These are phyloP conservation scores for Solanum paucissectum DNA, from an alignment of 257 asterid species.

Conservation along the genomic window DNA sequence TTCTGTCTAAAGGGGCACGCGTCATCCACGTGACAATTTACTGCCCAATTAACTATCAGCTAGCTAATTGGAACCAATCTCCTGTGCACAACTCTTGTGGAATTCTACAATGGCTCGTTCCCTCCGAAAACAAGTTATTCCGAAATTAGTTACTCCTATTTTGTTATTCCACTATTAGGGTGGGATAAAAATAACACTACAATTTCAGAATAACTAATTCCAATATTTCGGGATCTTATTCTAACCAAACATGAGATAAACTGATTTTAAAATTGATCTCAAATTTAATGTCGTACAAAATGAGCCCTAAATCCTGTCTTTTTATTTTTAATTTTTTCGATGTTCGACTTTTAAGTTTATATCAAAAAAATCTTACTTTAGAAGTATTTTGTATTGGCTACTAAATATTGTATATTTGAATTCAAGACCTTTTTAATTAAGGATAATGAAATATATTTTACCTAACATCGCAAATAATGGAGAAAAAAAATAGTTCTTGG, in stretches of 20 bases:
- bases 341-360: not conserved
- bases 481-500: not conserved
- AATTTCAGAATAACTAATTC: too few species aligned
- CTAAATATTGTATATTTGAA: not conserved
- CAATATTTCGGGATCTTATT: too few species aligned
- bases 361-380: not conserved
- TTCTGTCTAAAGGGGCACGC: not conserved
- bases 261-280: too few species aligned
- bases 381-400: not conserved
- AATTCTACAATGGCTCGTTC: not conserved
- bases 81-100: not conserved
- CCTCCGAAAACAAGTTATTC: rapidly evolving
- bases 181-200: too few species aligned
- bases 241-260: too few species aligned
- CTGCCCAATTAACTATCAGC: not conserved
- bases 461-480: not conserved
- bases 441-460: not conserved
- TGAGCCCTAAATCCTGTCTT: not conserved
- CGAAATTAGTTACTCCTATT: too few species aligned
- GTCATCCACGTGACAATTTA: not conserved
- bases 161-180: too few species aligned
- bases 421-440: not conserved
- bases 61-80: not conserved
- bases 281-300: too few species aligned
- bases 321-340: too few species aligned